Evolutionary conservation across 164 flowering plant species (phyloP).

Genomic region (Sextonia rubra): DNA sequence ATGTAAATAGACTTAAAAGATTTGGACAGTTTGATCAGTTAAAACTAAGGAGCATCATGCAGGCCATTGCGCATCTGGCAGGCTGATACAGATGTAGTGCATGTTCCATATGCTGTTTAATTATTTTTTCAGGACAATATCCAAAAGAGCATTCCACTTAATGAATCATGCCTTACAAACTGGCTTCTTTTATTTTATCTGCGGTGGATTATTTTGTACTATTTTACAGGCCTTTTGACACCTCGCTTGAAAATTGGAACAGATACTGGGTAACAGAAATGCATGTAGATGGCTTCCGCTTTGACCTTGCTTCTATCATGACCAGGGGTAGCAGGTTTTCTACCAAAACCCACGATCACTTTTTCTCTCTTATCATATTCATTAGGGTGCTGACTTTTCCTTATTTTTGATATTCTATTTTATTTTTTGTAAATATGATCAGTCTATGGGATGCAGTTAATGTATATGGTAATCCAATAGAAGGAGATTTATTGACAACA

Average conservation of each 20-base stretch:
- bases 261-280: conserved; percentile 97
- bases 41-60: no score
- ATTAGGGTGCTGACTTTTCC: conserved; percentile 6
- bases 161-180: background rate
- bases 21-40: no score
- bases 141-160: background rate
- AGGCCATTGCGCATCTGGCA: background rate
- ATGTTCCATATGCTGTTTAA: background rate
- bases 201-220: background rate
- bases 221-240: conserved; percentile 1
- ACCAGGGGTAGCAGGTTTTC: conserved; percentile 87
- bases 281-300: conserved; percentile 98
- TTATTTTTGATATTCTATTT: conserved; percentile 3
- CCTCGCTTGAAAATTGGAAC: conserved; percentile 12
- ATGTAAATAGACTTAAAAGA: no score
- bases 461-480: conserved; percentile 61
- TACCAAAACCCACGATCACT: conserved; percentile 4
- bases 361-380: conserved; percentile 1
- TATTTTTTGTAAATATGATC: background rate
- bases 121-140: background rate
- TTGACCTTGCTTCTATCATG: conserved; percentile 96
- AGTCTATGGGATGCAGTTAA: conserved; percentile 86
- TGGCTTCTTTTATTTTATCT: background rate
- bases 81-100: background rate
- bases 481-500: conserved; percentile 65